A percentile compares a stretch with the other conserved stretches of the same genome.
phyloP scores from a whole-genome alignment of 169 alveolate species.

The Plasmodium fragile region DNA sequence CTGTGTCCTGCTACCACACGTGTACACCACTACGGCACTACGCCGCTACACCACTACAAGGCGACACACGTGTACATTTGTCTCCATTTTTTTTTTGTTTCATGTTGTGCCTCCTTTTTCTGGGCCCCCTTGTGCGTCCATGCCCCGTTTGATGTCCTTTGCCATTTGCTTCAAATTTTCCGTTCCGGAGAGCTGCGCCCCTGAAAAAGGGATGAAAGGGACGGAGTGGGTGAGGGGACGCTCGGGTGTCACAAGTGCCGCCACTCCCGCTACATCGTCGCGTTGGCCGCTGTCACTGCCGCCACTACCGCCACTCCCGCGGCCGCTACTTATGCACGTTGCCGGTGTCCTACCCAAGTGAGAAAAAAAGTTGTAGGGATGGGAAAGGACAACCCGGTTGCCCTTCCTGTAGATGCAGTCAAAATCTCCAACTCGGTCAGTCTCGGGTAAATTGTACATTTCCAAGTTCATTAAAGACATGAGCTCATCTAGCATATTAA shows the following conservation, averaged over 20 bases:
- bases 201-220: slow-evolving; percentile 1
- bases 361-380: slow-evolving; percentile 29
- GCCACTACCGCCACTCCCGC: not conserved
- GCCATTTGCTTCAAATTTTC: slow-evolving; percentile 57
- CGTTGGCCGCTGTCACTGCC: too few relatives aligned
- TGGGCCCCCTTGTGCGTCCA: not conserved
- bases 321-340: not conserved
- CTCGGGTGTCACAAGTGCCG: not conserved
- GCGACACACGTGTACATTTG: not conserved
- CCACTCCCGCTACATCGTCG: not conserved
- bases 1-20: not conserved
- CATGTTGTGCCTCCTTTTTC: not conserved
- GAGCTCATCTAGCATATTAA: slow-evolving; percentile 92
- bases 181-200: slow-evolving; percentile 59
- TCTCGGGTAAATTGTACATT: slow-evolving; percentile 77
- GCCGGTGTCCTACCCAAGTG: slow-evolving; percentile 8
- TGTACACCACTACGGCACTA: not conserved
- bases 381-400: not conserved
- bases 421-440: slow-evolving; percentile 58
- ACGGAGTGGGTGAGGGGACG: not conserved
- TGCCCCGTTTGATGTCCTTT: slow-evolving; percentile 18
- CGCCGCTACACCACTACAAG: too few relatives aligned
- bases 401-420: slow-evolving; percentile 69
- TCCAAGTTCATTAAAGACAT: slow-evolving; percentile 93
- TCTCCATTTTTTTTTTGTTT: not conserved